Conservation (phyloP, 1,139 yeast genomes). For the Arxiozyma heterogenica region DNA sequence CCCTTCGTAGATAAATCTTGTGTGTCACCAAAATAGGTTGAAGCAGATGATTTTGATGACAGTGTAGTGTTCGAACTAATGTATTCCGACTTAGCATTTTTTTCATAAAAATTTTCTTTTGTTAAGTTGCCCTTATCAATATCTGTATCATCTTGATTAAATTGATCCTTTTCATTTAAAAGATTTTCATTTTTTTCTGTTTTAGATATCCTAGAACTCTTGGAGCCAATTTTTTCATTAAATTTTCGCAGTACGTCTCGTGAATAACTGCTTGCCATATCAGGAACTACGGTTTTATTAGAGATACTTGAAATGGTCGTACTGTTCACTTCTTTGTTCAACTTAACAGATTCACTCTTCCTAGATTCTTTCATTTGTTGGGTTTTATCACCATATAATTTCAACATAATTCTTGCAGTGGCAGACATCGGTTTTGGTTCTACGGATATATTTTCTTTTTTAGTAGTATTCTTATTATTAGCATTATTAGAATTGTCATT, state of each 20-base stretch:
- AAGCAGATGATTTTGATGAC: slow-evolving; percentile 1
- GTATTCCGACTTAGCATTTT: not conserved
- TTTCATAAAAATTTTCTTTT: not conserved
- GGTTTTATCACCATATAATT: slow-evolving; percentile 11
- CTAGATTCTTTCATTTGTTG: slow-evolving; percentile 8
- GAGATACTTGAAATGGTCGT: not conserved
- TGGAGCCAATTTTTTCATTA: not conserved
- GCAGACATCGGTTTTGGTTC: slow-evolving; percentile 9
- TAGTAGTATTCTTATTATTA: not conserved
- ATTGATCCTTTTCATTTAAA: not conserved
- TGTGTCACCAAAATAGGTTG: not conserved
- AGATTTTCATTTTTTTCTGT: not conserved
- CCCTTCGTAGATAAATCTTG: not conserved
- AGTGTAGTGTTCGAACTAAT: not conserved
- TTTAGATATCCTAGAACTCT: not conserved
- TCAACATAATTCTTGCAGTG: slow-evolving; percentile 16
- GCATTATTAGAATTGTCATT: not conserved
- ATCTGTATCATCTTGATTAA: not conserved
- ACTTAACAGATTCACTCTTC: slow-evolving; percentile 2
- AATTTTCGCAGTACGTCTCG: not conserved
- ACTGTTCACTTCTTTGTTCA: not conserved
- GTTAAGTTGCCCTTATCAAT: not conserved
- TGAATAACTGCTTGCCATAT: not conserved
- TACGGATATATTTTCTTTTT: not conserved
- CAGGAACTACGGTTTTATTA: not conserved